Evolutionary conservation across 192 early-diverging fungal genomes (phyloP), one percentile per base, ranked within the genome.

Genomic region (Umbelopsis isabellina): DNA sequence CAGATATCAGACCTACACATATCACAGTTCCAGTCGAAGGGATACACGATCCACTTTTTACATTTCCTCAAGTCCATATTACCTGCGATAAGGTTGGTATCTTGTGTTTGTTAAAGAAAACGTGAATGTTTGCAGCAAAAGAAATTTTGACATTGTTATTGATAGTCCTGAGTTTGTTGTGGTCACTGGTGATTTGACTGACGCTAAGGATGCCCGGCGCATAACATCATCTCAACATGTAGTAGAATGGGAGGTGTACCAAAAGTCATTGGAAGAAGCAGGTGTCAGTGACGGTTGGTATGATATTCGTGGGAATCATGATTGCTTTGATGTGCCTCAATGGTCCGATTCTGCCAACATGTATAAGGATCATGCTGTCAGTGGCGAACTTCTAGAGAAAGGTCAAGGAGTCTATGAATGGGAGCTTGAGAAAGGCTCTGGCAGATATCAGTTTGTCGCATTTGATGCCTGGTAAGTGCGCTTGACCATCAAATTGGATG

Each of bases 271-370:
- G 13, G 79, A 89, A 6, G 74, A 75, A 20, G 44, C 49, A 23
- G 80, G 84, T 22, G 78, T 87, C 51, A 77, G 82, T 73, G 86
- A 85, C 16, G 72, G 77, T 8, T 94, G 89, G 83, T 91, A 88
- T 72, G 96, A 97, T 79, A 83, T 92, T 69, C 84, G 96, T n/a
- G 96, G 96, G 4, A 97, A 97, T 73, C 96, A 97, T 79, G 96
- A 97, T 68, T 95, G 94, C 72, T 97, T 95, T 76, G 87, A 95
- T 68, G 83, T 95, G 3, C 85, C 86, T 18, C 73, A 74, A 11
- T 92, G 84, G 75, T 64, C 84, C 22, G 84, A 86, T 23, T 58
- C 75, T 2, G 75, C 82, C 41, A 94, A 95, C 78, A 79, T 85
- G 69, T 95, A 79, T 75, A 78, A 73, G 27, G 70, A 85, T 1